Conservation (phyloP, 2,329 filamentous ascomycete species). For the Dactylellina drechsleri region DNA sequence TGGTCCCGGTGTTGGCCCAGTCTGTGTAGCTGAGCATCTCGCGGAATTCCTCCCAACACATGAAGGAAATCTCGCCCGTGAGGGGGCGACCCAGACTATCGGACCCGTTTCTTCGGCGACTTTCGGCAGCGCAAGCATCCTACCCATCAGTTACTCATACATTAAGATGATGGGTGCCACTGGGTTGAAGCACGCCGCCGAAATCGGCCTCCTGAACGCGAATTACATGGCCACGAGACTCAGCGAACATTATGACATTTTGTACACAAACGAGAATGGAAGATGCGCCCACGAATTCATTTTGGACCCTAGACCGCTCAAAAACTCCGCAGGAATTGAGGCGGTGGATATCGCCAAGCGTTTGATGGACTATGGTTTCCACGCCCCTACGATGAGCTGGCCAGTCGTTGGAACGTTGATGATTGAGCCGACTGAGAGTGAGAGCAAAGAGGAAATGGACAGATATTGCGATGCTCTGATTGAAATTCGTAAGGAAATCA, state of each 20-base stretch:
- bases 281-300: constrained; percentile 98
- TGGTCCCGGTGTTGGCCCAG: constrained; percentile 91
- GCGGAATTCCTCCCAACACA: constrained; percentile 79
- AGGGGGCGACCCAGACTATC: constrained; percentile 67
- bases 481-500: constrained; percentile 84
- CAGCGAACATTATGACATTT: constrained; percentile 83
- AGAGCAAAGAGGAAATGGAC: constrained; percentile 90
- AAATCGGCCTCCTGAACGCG: constrained; percentile 91
- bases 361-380: constrained; percentile 96
- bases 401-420: constrained; percentile 94
- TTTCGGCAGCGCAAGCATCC: constrained; percentile 88
- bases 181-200: constrained; percentile 87
- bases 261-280: constrained; percentile 90
- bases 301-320: constrained; percentile 85
- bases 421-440: constrained; percentile 96
- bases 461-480: constrained; percentile 92
- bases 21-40: constrained; percentile 87
- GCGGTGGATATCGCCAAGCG: constrained; percentile 96
- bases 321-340: constrained; percentile 82
- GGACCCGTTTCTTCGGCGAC: constrained; percentile 82
- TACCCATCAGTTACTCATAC: constrained; percentile 94
- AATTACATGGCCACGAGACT: constrained; percentile 95
- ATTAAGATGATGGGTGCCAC: constrained; percentile 90
- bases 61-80: constrained; percentile 65
- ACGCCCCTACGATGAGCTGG: constrained; percentile 97